Percentiles rank a stretch among this genome's conserved stretches.
phyloP scores from a whole-genome alignment of 768 basidiomycete genomes.

The Suillus ampliporus region DNA sequence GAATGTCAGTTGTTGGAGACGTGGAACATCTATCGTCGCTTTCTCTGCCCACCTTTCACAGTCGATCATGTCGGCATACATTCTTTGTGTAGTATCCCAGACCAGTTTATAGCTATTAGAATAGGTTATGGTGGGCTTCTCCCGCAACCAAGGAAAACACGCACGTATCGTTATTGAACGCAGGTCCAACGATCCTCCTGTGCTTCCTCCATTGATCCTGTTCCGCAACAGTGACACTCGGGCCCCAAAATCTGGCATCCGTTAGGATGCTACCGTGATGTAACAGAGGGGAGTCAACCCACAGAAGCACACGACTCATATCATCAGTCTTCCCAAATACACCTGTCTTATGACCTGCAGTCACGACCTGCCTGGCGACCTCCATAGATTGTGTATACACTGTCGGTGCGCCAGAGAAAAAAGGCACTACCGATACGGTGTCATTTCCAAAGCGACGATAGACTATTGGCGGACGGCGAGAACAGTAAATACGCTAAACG shows the following conservation, averaged over 20 bases:
- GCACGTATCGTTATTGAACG: slow-evolving; percentile 31
- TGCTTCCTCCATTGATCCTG: slow-evolving; percentile 28
- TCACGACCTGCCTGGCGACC: slow-evolving; percentile 26
- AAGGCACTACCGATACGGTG: slow-evolving; percentile 28
- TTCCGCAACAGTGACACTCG: slow-evolving; percentile 18
- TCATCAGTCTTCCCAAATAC: slow-evolving; percentile 25
- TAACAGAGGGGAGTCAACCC: slow-evolving; percentile 9
- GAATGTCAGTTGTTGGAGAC: slow-evolving; percentile 21
- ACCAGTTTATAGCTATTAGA: slow-evolving; percentile 26
- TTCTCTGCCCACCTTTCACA: slow-evolving; percentile 25
- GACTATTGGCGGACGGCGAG: slow-evolving; percentile 15
- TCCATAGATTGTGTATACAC: slow-evolving; percentile 30
- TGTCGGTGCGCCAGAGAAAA: slow-evolving; percentile 22
- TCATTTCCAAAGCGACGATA: slow-evolving; percentile 24
- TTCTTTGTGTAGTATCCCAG: slow-evolving; percentile 24
- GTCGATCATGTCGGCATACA: slow-evolving; percentile 26
- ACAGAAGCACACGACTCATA: slow-evolving; percentile 21
- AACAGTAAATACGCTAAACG: background rate
- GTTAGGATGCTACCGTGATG: slow-evolving; percentile 3
- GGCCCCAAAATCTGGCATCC: slow-evolving; percentile 22
- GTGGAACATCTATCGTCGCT: slow-evolving; percentile 20
- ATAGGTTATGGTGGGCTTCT: background rate
- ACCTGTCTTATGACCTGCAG: slow-evolving; percentile 22
- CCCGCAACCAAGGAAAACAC: slow-evolving; percentile 2
- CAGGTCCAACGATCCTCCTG: slow-evolving; percentile 25